Evolutionary conservation across 768 basidiomycete genomes (phyloP), one percentile per base, ranked within the genome.

Genomic region (Boletus subcaerulescens): DNA sequence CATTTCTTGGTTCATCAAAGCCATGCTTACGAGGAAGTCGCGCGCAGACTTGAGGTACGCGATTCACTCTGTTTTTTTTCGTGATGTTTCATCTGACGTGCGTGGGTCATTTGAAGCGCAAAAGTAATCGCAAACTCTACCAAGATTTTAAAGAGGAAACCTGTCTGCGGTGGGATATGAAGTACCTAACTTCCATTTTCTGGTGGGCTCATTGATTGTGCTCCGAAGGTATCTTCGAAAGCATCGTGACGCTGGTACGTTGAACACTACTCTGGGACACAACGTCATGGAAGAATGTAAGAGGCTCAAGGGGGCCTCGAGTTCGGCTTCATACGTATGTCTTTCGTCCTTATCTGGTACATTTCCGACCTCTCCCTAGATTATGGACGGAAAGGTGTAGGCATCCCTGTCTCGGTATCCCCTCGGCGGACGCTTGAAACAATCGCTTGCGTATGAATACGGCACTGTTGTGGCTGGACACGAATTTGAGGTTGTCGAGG

Each of bases 1-100:
- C 91, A 95, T 69, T 95, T 94, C 64, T 76, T 95, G 56, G 83
- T 93, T 46, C 93, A 94, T 68, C 91, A 93, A 74, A 90, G 84
- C 58, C 92, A 93, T 63, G 71, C 75, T 18, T 93, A 93, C 62
- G 89, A 91, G 66, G 91, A 93, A 67, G 76, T 77, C 48, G 83
- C 82, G 14, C 78, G 92, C 6, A 81, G 80, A 61, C 79, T 78
- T 53, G 91, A 93, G 78, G 89, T 88, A 48, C 11, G 67, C 53
- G n/a, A 20, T 38, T 20, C 18, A 22, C 17, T 33, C 13, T 40
- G 29, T 36, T 35, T 26, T 35, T 26, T 36, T 17, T 43, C 24
- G 13, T 29, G 26, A 49, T 12, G 17, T 32, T 20, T 39, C 50
- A 18, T 51, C 48, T 52, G 45, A 45, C 11, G n/a, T 24, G 11